Percentiles rank a stretch among this genome's conserved stretches.
These are phyloP conservation scores for Exophiala dermatitidis DNA, from an alignment of 2,329 filamentous ascomycete species.

Conservation along the genomic window DNA sequence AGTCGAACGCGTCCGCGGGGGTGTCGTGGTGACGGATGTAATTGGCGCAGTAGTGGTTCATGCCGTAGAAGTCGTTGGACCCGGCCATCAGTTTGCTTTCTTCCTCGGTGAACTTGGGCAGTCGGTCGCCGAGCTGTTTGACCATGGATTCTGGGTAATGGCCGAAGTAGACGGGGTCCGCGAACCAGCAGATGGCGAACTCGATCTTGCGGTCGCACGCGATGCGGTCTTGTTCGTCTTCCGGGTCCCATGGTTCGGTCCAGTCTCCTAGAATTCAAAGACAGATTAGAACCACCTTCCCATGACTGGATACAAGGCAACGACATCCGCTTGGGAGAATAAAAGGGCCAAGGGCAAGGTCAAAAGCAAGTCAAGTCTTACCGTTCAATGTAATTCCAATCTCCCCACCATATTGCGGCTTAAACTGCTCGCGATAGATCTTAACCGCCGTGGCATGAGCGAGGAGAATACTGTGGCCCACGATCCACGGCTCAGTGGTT, in stretches of 20 bases:
- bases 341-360: background rate
- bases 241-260: slow-evolving; percentile 73
- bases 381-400: slow-evolving; percentile 86
- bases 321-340: background rate
- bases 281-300: background rate
- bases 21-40: slow-evolving; percentile 63
- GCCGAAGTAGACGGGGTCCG: slow-evolving; percentile 77
- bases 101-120: slow-evolving; percentile 66
- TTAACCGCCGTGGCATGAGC: slow-evolving; percentile 76
- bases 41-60: slow-evolving; percentile 90
- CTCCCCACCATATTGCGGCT: slow-evolving; percentile 61
- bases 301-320: background rate
- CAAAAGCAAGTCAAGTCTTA: slow-evolving; percentile 31
- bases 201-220: slow-evolving; percentile 76
- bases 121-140: slow-evolving; percentile 67
- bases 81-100: slow-evolving; percentile 68
- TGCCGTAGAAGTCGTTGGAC: slow-evolving; percentile 90
- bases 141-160: slow-evolving; percentile 79
- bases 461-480: slow-evolving; percentile 70
- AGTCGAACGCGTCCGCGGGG: slow-evolving; percentile 57
- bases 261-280: slow-evolving; percentile 53
- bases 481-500: slow-evolving; percentile 71
- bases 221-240: slow-evolving; percentile 66
- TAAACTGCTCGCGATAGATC: slow-evolving; percentile 75
- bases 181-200: slow-evolving; percentile 83